A percentile compares a stretch with the other conserved stretches of the same genome.
phyloP scores from a whole-genome alignment of 768 basidiomycete genomes.

The Pholiota conissans region DNA sequence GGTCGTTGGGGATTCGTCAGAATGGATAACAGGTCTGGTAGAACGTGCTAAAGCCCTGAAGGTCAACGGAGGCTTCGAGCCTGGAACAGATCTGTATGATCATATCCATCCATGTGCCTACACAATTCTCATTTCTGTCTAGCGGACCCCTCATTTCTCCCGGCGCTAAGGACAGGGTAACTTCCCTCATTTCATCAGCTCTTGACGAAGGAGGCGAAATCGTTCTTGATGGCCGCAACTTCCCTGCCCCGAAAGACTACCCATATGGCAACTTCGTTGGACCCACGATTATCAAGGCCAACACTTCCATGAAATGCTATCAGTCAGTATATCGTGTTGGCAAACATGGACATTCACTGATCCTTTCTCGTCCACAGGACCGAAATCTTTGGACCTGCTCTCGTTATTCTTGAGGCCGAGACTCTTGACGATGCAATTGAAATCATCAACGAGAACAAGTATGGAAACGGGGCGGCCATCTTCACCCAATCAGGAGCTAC shows the following conservation, averaged over 20 bases:
- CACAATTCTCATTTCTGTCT: conserved; percentile 1
- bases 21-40: conserved; percentile 86
- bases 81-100: conserved; percentile 73
- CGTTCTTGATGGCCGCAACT: conserved; percentile 79
- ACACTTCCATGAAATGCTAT: conserved; percentile 85
- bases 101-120: background rate
- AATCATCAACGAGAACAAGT: conserved; percentile 86
- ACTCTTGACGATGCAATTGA: conserved; percentile 88
- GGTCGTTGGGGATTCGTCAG: conserved; percentile 75
- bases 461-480: conserved; percentile 93
- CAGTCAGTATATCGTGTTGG: conserved; percentile 46
- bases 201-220: conserved; percentile 83
- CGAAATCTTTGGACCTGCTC: conserved; percentile 94
- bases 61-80: conserved; percentile 90
- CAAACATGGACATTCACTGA: background rate
- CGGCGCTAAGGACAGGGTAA: conserved; percentile 76
- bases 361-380: conserved; percentile 47
- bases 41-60: conserved; percentile 79
- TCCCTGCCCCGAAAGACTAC: conserved; percentile 64
- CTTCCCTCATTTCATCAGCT: conserved; percentile 70
- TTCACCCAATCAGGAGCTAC: conserved; percentile 97
- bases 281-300: conserved; percentile 85
- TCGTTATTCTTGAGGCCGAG: conserved; percentile 75
- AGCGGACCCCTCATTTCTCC: conserved; percentile 85
- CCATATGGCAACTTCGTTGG: conserved; percentile 93